Percentiles rank a stretch among this genome's conserved stretches.
Evolutionary conservation across 805 yeast species (phyloP).

Genomic region (Kregervanrija fluxuum): DNA sequence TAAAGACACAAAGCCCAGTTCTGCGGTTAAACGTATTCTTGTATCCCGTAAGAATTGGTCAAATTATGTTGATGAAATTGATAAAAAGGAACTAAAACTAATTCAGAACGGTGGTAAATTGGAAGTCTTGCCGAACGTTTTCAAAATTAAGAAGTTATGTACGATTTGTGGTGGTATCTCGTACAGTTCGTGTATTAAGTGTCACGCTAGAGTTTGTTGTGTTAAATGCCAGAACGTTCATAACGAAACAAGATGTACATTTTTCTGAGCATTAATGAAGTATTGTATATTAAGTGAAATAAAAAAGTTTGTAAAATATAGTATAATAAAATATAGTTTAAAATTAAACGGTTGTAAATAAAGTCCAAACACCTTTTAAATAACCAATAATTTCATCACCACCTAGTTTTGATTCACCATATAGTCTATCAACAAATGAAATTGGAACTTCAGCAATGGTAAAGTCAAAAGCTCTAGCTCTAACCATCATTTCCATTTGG

Average conservation of each 20-base stretch:
- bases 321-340: not conserved
- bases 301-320: not conserved
- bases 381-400: conserved; percentile 77
- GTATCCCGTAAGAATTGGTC: conserved; percentile 34
- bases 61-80: conserved; percentile 37
- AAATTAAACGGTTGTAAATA: conserved; percentile 50
- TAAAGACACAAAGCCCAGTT: conserved; percentile 20
- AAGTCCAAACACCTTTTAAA: conserved; percentile 67
- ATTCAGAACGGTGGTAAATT: conserved; percentile 18
- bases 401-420: conserved; percentile 73
- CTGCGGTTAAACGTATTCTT: conserved; percentile 31
- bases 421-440: conserved; percentile 68
- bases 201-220: conserved; percentile 35
- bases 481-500: conserved; percentile 86
- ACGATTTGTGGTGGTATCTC: conserved; percentile 40
- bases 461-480: conserved; percentile 70
- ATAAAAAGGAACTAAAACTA: conserved; percentile 27
- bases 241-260: conserved; percentile 36
- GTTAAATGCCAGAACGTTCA: conserved; percentile 34
- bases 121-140: conserved; percentile 27
- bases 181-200: conserved; percentile 33
- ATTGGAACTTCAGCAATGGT: conserved; percentile 75
- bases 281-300: not conserved
- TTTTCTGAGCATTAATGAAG: conserved; percentile 14
- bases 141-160: conserved; percentile 34